These are phyloP conservation scores for Phaffomyces thermotolerans DNA, from an alignment of 805 yeast species.

Conservation along the genomic window DNA sequence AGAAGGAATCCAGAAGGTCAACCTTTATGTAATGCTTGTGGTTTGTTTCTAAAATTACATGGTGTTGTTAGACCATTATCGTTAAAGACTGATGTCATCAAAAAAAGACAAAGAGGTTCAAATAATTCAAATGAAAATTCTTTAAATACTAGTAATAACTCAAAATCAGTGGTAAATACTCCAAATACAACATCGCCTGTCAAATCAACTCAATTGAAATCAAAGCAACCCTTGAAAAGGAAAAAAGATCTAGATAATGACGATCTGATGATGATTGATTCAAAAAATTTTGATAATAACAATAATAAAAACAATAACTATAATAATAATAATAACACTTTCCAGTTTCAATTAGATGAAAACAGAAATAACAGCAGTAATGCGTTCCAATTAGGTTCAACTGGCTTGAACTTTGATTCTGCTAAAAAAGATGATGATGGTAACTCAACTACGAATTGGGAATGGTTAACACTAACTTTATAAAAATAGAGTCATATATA, in stretches of 20 bases:
- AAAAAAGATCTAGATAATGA: conserved; percentile 1
- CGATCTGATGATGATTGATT: neutral
- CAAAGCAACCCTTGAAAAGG: neutral
- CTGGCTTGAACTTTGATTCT: conserved; percentile 4
- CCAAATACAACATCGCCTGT: conserved; percentile 16
- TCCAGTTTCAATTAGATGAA: too few relatives aligned
- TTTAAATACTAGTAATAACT: conserved; percentile 12
- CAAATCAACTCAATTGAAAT: neutral
- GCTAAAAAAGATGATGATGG: conserved; percentile 8
- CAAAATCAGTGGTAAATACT: conserved; percentile 6
- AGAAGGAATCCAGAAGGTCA: conserved; percentile 87
- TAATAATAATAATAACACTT: neutral
- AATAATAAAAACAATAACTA: neutral
- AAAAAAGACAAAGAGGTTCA: conserved; percentile 71
- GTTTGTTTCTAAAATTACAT: conserved; percentile 82
- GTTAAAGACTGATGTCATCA: conserved; percentile 85
- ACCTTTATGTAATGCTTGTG: conserved; percentile 95
- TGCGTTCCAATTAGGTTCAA: conserved; percentile 8
- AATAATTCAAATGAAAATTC: conserved; percentile 7
- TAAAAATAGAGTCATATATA: conserved; percentile 1
- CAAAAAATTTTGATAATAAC: neutral
- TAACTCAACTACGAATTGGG: conserved; percentile 22
- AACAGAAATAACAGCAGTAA: neutral
- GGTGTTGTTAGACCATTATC: conserved; percentile 94
- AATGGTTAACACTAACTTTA: conserved; percentile 24